Evolutionary conservation across 805 yeast species (phyloP).

Genomic region (Saccharomycopsis fibuligera): DNA sequence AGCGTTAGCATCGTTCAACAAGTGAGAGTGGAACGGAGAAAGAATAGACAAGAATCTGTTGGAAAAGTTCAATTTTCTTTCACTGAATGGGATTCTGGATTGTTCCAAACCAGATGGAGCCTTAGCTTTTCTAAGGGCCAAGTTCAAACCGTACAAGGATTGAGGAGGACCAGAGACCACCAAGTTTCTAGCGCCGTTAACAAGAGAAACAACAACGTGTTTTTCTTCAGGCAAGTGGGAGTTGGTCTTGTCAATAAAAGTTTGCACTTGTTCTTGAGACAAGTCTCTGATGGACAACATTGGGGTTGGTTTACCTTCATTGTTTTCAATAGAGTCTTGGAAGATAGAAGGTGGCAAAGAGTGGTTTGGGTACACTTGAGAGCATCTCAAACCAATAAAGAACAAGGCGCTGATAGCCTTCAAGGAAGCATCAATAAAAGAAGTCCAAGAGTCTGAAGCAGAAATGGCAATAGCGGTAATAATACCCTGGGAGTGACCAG

Average conservation of each 20-base stretch:
- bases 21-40: slow-evolving; percentile 94
- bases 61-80: slow-evolving; percentile 89
- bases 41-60: slow-evolving; percentile 92
- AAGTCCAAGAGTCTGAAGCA: slow-evolving; percentile 74
- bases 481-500: slow-evolving; percentile 89
- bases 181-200: slow-evolving; percentile 92
- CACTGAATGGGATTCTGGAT: slow-evolving; percentile 87
- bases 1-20: slow-evolving; percentile 66
- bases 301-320: slow-evolving; percentile 96
- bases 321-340: slow-evolving; percentile 85
- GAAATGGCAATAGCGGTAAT: slow-evolving; percentile 91
- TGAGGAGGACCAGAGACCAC: slow-evolving; percentile 98
- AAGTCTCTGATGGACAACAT: slow-evolving; percentile 94
- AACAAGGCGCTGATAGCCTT: slow-evolving; percentile 82
- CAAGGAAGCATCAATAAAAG: slow-evolving; percentile 62
- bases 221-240: slow-evolving; percentile 88
- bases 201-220: slow-evolving; percentile 83
- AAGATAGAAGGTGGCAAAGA: slow-evolving; percentile 89
- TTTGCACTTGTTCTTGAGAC: slow-evolving; percentile 70
- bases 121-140: slow-evolving; percentile 87
- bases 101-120: slow-evolving; percentile 94
- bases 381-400: slow-evolving; percentile 90
- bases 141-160: slow-evolving; percentile 90
- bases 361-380: slow-evolving; percentile 86
- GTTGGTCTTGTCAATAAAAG: slow-evolving; percentile 78